These are phyloP conservation scores for Termitomyces sp. DNA, from an alignment of 768 basidiomycete species.

Conservation along the genomic window DNA sequence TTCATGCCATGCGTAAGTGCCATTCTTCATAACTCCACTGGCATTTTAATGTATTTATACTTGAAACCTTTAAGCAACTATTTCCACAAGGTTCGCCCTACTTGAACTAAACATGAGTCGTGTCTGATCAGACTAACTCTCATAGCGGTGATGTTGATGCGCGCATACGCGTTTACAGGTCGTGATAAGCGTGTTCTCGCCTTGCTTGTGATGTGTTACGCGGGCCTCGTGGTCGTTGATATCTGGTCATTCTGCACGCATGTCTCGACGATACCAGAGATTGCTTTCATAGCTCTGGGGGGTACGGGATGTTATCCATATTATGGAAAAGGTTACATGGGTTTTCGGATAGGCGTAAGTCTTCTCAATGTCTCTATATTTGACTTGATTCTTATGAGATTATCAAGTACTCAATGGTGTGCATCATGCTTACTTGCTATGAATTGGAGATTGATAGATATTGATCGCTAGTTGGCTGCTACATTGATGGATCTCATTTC, in stretches of 20 bases:
- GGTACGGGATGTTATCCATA: constrained; percentile 34
- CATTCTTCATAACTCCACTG: background rate
- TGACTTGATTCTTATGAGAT: background rate
- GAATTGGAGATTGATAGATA: background rate
- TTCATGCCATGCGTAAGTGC: constrained; percentile 25
- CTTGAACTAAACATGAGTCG: background rate
- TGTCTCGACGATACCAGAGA: constrained; percentile 16
- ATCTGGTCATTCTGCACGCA: constrained; percentile 31
- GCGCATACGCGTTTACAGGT: constrained; percentile 37
- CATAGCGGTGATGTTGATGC: constrained; percentile 36
- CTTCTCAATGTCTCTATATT: background rate
- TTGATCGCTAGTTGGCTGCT: constrained; percentile 22
- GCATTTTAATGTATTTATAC: background rate
- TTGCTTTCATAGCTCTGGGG: constrained; percentile 17
- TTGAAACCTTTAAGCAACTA: constrained; percentile 25
- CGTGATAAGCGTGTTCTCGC: constrained; percentile 23
- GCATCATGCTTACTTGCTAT: background rate
- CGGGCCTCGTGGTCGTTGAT: constrained; percentile 24
- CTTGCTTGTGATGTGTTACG: constrained; percentile 24
- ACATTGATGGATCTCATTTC: constrained; percentile 32
- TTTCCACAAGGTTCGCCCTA: constrained; percentile 30
- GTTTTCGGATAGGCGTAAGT: constrained; percentile 27
- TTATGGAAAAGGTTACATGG: constrained; percentile 25
- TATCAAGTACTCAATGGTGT: constrained; percentile 16
- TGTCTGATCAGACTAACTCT: background rate